Base-by-base conservation (phyloP, 345 rosid species). In the Syzygium aqueum region DNA sequence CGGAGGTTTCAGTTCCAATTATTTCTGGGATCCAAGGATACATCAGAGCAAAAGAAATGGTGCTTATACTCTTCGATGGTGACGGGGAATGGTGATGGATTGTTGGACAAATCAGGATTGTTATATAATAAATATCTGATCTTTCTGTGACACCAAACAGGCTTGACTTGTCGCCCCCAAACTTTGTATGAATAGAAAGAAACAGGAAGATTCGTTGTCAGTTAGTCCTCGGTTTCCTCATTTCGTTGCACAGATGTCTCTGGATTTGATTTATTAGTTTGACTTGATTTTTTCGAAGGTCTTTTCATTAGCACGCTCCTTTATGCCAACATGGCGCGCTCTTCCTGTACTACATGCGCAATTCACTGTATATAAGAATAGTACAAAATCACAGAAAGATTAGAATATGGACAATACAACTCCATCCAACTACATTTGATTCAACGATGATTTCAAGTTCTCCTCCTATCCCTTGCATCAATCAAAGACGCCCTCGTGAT, bases 401-500 rank as follows among this genome's bases (percentile, higher is more conserved):
- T 33, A 67, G 46, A 17, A 33, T 67, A 30, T 17, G 46, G 49
- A 73, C 84, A 86, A 73, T 9, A 33, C 49, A 73, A 33, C 37
- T 73, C 49, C 82, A 73, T 73, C 82, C 82, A 73, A 73, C 82
- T 73, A 10, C 25, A 37, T 73, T 73, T 37, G 82, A 37, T 33
- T 73, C 82, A 37, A 73, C 49, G 10, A 37, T 37, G 82, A 73
- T 73, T 49, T 19, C 49, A 23, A 10, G 82, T 77, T 78, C 77
- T 73, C 77, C 93, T 92, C 84, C 85, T 90, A 73, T 52, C 89
- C 89, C 89, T 94, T 23, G 92, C 88, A 84, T 94, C 95, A 82
- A 88, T 84, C 73, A 95, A 88, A 77, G 92, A 93, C 6, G 95
- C 95, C 86, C 98, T 94, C 4, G 97, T 95, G 53, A 96, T 90